Conservation (phyloP, 331 rosid species). For the Pyrus hybrid region DNA sequence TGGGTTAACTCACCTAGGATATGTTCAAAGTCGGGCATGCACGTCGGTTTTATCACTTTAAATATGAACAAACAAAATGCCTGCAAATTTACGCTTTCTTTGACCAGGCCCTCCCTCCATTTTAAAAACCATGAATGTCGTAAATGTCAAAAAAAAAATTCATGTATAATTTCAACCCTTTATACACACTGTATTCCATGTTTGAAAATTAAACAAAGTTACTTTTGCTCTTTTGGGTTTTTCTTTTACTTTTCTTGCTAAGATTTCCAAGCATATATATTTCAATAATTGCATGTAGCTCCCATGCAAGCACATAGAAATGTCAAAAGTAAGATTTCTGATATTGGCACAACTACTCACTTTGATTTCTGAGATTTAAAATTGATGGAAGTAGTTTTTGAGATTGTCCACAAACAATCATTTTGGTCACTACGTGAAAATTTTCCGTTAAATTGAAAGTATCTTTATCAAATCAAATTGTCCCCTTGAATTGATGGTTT, state of each 20-base stretch:
- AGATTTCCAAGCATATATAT: neutral
- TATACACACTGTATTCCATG: neutral
- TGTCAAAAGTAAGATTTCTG: too few relatives aligned
- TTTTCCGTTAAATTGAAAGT: too few relatives aligned
- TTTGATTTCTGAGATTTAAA: too few relatives aligned
- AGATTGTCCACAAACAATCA: too few relatives aligned
- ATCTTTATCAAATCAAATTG: too few relatives aligned
- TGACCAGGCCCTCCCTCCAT: neutral
- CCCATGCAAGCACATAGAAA: neutral
- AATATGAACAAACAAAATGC: neutral
- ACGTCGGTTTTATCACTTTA: neutral
- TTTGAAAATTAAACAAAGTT: neutral
- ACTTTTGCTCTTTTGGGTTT: neutral
- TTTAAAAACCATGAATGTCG: neutral
- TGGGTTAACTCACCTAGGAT: too few relatives aligned
- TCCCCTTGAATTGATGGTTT: too few relatives aligned
- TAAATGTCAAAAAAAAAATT: neutral
- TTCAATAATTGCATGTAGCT: too few relatives aligned
- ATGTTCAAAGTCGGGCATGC: neutral
- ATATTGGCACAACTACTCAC: fast-evolving
- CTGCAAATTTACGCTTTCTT: neutral
- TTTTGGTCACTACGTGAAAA: too few relatives aligned
- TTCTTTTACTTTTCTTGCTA: neutral
- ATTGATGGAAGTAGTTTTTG: too few relatives aligned
- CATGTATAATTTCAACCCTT: neutral